Percentiles rank a stretch among this genome's conserved stretches.
Conservation (phyloP, 2,329 filamentous ascomycete genomes). For the Mycosphaerella arachidis region DNA sequence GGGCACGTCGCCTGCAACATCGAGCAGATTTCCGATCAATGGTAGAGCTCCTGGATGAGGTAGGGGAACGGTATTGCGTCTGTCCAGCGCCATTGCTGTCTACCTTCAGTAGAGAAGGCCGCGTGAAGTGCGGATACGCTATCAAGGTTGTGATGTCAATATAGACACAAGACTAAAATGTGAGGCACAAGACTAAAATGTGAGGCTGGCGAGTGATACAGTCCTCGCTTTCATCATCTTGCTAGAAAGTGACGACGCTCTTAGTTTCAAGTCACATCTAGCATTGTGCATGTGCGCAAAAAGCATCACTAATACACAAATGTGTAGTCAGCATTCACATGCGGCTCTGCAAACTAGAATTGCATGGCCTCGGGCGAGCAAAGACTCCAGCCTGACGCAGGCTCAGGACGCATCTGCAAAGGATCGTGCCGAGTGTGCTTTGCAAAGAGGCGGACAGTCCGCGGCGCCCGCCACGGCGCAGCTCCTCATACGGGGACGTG, state of each 20-base stretch:
- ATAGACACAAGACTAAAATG: too few relatives aligned
- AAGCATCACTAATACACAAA: too few relatives aligned
- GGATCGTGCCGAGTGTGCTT: background rate
- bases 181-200: too few relatives aligned
- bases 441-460: background rate
- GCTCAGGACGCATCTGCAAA: background rate
- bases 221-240: too few relatives aligned
- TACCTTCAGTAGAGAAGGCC: background rate
- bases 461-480: too few relatives aligned
- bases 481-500: too few relatives aligned
- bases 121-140: background rate
- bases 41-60: constrained; percentile 62
- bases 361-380: background rate
- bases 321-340: too few relatives aligned
- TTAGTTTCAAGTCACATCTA: too few relatives aligned
- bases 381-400: background rate
- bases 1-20: constrained; percentile 58
- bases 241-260: too few relatives aligned
- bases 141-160: too few relatives aligned
- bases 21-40: constrained; percentile 60
- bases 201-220: too few relatives aligned
- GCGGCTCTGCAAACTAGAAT: background rate
- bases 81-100: constrained; percentile 18
- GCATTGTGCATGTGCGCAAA: too few relatives aligned
- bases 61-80: constrained; percentile 39